phyloP scores from a whole-genome alignment of 2,329 filamentous ascomycete species.

The Ceratocystis papillata region DNA sequence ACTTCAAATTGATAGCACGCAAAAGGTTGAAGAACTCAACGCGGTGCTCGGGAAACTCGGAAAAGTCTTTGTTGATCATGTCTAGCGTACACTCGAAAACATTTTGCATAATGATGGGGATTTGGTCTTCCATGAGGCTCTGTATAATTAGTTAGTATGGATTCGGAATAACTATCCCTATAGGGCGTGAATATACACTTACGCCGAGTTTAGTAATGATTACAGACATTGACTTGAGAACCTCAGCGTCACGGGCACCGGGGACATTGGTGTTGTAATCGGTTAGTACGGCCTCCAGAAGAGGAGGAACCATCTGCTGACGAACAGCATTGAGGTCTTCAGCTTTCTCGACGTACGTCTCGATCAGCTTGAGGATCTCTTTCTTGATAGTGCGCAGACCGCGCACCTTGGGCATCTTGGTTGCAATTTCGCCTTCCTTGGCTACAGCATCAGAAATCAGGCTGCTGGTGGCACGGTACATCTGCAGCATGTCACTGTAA shows the following conservation, averaged over 20 bases:
- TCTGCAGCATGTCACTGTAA: constrained; percentile 96
- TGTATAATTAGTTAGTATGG: constrained; percentile 35
- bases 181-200: constrained; percentile 37
- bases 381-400: constrained; percentile 97
- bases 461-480: constrained; percentile 95
- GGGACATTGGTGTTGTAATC: constrained; percentile 97
- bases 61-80: constrained; percentile 99
- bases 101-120: constrained; percentile 94
- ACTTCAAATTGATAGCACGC: constrained; percentile 90
- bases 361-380: constrained; percentile 95
- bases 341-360: constrained; percentile 95
- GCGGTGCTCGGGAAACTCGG: constrained; percentile 94
- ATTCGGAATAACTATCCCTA: constrained; percentile 25
- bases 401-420: constrained; percentile 93
- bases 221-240: constrained; percentile 93
- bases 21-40: constrained; percentile 99
- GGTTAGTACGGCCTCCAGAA: constrained; percentile 83
- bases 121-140: constrained; percentile 95
- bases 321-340: constrained; percentile 92
- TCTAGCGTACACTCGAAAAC: constrained; percentile 97
- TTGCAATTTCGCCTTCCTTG: constrained; percentile 57
- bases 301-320: constrained; percentile 85
- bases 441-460: constrained; percentile 90
- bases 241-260: constrained; percentile 89
- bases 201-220: constrained; percentile 95